A percentile compares a stretch with the other conserved stretches of the same genome.
phyloP scores from a whole-genome alignment of 345 rosid species.

The Ceriops zippeliana region DNA sequence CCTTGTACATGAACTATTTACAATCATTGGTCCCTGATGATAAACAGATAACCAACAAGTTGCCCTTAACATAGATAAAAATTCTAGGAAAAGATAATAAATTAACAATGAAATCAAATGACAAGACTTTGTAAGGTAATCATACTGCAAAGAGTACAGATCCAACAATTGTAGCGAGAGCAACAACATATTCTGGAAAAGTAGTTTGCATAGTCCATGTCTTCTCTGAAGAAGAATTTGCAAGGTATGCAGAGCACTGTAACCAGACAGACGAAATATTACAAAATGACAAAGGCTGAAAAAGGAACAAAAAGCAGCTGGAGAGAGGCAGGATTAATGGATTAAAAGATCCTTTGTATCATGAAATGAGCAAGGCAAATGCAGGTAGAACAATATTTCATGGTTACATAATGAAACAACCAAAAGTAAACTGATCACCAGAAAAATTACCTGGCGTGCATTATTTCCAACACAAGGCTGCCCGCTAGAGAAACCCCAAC shows the following conservation, averaged over 20 bases:
- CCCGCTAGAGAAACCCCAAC: conserved; percentile 52
- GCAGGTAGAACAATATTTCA: background rate
- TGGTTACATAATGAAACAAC: background rate
- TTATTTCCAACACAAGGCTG: conserved; percentile 68
- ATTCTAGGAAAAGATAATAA: background rate
- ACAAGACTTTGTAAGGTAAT: conserved; percentile 11
- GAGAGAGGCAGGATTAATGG: background rate
- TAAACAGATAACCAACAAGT: background rate
- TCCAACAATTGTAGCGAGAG: conserved; percentile 93
- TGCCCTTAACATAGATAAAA: background rate
- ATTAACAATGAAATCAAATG: background rate
- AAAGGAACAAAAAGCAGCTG: background rate
- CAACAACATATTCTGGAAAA: conserved; percentile 97
- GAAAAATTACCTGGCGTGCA: conserved; percentile 53
- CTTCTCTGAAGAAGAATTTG: conserved; percentile 73
- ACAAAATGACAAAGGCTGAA: conserved; percentile 12
- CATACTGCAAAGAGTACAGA: conserved; percentile 92
- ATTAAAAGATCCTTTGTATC: conserved; percentile 9
- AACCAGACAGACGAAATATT: background rate
- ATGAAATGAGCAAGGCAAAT: background rate
- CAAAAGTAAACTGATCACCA: conserved; percentile 3
- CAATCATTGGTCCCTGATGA: background rate
- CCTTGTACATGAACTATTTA: background rate
- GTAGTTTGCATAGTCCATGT: conserved; percentile 95
- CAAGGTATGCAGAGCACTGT: conserved; percentile 82